phyloP scores from a whole-genome alignment of 202 grass and related monocot genomes.

The Musa balbisiana region DNA sequence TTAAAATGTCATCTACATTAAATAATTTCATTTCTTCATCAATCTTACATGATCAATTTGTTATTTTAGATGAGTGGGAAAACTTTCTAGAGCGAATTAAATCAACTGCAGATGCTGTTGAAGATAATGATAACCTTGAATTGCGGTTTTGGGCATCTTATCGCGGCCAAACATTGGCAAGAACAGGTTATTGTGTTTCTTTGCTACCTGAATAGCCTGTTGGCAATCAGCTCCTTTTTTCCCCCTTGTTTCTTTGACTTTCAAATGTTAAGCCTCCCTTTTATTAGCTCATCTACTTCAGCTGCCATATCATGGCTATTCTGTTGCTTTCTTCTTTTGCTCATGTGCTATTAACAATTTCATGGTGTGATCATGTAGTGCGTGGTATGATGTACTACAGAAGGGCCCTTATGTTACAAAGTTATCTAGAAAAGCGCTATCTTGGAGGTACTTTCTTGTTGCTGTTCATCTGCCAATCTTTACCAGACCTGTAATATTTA shows the following conservation, averaged over 20 bases:
- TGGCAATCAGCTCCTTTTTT: too few relatives aligned
- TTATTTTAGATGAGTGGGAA: conserved; percentile 76
- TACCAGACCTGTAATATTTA: neutral
- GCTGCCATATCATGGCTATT: neutral
- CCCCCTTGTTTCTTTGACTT: too few relatives aligned
- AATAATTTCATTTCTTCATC: neutral
- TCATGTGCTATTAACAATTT: conserved; percentile 23
- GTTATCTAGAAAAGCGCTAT: conserved; percentile 84
- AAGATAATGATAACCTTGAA: conserved; percentile 68
- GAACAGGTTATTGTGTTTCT: conserved; percentile 53
- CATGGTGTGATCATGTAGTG: conserved; percentile 38
- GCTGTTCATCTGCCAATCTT: neutral
- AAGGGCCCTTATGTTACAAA: conserved; percentile 93
- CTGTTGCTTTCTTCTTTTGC: neutral
- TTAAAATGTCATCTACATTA: neutral
- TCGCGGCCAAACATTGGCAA: conserved; percentile 94
- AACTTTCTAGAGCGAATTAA: conserved; percentile 97
- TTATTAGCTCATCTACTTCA: too few relatives aligned
- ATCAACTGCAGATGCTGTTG: conserved; percentile 62
- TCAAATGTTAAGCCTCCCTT: too few relatives aligned
- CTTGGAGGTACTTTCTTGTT: conserved; percentile 47
- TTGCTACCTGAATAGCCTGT: too few relatives aligned
- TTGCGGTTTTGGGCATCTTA: conserved; percentile 94
- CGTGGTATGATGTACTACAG: conserved; percentile 99
- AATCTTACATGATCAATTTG: conserved; percentile 21